Evolutionary conservation across 495 filamentous ascomycete species (phyloP), one percentile per base, ranked within the genome.

Genomic region (Penicillium diatomitis): DNA sequence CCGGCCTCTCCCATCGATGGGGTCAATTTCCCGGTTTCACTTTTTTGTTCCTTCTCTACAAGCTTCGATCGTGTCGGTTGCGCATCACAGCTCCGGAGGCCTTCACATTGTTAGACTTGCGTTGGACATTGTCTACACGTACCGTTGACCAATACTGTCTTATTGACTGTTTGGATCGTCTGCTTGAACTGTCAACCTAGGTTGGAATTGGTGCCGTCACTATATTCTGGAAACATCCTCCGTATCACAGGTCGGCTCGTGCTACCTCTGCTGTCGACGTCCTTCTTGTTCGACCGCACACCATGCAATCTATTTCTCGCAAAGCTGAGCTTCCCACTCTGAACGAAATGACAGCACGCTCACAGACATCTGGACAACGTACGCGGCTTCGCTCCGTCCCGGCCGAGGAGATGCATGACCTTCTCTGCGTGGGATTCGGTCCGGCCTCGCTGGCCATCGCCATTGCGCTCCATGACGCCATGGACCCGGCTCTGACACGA

Each of bases 371-470:
- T 20, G n/a, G 48, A 4, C 40, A 31, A 27, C 57, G 54, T 37
- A 50, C 56, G 7, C 40, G 55, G 36, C 48, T 72, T 35, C 63
- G 51, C 33, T 39, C 67, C 4, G 58, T 62, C 5, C 57, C 57
- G n/a, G 56, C 73, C 30, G 77, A 83, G 32, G 77, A 81, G 37
- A 63, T 84, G 34, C 83, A 88, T 54, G 91, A 96, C 57, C 65
- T 98, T 28, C 71, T 96, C 40, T 96, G 91, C 66, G 78, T 96
- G 32, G 91, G 91, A 33, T 98, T 96, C 58, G 91, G 91, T 2
- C 91, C 91, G 8, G 91, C 91, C 8, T 92, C 89, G 48, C 78
- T 96, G 8, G 84, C 91, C n/a, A 89, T 96, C 46, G 91, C 86
- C 7, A 83, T 96, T 44, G 91, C 91, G 5, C 74, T 96, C 29